These are phyloP conservation scores for Gastrolobium bilobum DNA, from an alignment of 306 rosid genomes.

Conservation along the genomic window DNA sequence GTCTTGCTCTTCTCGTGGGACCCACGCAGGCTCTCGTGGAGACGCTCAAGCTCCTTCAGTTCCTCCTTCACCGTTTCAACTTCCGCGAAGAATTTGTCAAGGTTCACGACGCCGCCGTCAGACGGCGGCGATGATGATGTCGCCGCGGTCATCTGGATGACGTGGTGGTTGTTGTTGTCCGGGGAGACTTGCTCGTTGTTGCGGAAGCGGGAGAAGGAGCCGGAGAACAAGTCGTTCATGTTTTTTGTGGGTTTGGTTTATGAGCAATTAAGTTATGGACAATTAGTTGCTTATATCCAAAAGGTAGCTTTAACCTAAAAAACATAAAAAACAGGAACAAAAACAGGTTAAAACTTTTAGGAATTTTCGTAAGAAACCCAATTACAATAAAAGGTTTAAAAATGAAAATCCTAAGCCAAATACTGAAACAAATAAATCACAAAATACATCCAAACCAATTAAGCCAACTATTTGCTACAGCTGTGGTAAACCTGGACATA, in stretches of 20 bases:
- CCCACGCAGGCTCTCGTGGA: constrained; percentile 56
- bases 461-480: no score
- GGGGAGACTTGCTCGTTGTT: constrained; percentile 60
- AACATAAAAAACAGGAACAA: no score
- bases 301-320: no score
- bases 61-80: constrained; percentile 76
- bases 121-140: constrained; percentile 1
- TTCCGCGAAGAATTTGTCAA: constrained; percentile 79
- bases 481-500: no score
- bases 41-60: constrained; percentile 73
- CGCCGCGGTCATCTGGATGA: constrained; percentile 67
- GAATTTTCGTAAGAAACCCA: no score
- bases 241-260: neutral
- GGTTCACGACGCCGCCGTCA: constrained; percentile 52
- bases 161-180: constrained; percentile 58
- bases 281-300: no score
- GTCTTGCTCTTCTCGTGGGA: constrained; percentile 82
- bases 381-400: no score
- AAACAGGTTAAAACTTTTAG: no score
- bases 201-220: constrained; percentile 72
- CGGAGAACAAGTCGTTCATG: constrained; percentile 80
- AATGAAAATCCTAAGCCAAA: no score
- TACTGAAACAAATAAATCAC: no score
- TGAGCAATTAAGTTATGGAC: no score
- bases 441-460: no score